A percentile compares a stretch with the other conserved stretches of the same genome.
Conservation (phyloP, 225 moss, liverwort and hornwort genomes). For the Climacium dendroides region DNA sequence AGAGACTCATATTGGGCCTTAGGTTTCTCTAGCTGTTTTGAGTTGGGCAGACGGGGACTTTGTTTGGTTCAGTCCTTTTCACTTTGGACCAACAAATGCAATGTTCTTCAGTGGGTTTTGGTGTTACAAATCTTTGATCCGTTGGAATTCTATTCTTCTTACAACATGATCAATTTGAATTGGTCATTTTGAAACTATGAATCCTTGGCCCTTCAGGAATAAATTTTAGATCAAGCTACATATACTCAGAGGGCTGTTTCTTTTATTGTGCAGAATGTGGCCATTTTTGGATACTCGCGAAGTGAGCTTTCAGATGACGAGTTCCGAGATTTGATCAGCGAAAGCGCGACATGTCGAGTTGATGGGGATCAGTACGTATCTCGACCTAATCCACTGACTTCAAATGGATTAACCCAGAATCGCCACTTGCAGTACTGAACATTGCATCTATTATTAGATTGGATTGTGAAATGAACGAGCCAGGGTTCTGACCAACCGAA, state of each 20-base stretch:
- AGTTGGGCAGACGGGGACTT: not conserved
- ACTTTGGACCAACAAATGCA: not conserved
- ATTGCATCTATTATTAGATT: not conserved
- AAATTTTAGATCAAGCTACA: not conserved
- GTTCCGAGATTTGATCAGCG: conserved; percentile 66
- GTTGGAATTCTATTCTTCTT: not conserved
- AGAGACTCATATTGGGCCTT: not conserved
- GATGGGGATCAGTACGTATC: conserved; percentile 62
- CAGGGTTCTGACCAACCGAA: not conserved
- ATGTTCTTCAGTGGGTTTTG: not conserved
- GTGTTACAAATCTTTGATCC: not conserved
- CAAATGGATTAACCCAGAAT: not conserved
- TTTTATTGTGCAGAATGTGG: conserved; percentile 43
- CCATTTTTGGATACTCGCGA: conserved; percentile 81
- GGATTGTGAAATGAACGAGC: not conserved
- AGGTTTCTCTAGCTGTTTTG: not conserved
- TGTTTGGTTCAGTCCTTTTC: not conserved
- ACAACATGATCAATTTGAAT: not conserved
- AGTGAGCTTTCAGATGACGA: conserved; percentile 59
- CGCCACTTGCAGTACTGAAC: not conserved
- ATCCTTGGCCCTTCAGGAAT: not conserved
- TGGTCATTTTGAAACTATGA: not conserved
- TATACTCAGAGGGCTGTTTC: not conserved
- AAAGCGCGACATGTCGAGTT: conserved; percentile 69
- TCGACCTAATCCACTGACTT: not conserved